Evolutionary conservation across 352 stramenopile species (phyloP).

Genomic region (Globisporangium uncinulatum): DNA sequence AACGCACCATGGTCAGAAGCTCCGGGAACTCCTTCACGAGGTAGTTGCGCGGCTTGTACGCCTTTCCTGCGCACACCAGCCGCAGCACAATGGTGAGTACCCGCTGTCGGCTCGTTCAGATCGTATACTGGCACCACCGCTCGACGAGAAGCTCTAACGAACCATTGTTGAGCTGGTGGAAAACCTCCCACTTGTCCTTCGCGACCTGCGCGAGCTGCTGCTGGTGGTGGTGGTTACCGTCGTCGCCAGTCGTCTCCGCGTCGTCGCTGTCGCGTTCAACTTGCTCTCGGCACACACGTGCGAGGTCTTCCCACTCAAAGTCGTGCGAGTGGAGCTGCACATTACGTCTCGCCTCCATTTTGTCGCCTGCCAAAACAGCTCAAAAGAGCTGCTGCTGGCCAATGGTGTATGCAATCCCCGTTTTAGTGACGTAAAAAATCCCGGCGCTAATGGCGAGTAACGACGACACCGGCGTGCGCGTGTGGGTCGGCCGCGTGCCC

Average conservation of each 20-base stretch:
- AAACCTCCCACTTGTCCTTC: slow-evolving; percentile 70
- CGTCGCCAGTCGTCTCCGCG: background rate
- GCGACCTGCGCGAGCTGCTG: slow-evolving; percentile 41
- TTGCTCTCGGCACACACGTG: slow-evolving; percentile 29
- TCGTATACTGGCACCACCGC: background rate
- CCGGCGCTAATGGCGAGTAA: background rate
- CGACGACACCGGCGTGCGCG: slow-evolving; percentile 5
- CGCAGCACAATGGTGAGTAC: background rate
- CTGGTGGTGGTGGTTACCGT: background rate
- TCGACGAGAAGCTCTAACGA: background rate
- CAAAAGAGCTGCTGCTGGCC: background rate
- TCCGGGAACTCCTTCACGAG: slow-evolving; percentile 77
- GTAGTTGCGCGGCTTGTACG: slow-evolving; percentile 82
- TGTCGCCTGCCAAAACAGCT: background rate
- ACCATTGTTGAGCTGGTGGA: slow-evolving; percentile 78
- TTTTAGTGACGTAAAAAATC: background rate
- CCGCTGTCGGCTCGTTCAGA: background rate
- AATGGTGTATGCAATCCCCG: background rate
- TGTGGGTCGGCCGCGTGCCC: slow-evolving; percentile 55
- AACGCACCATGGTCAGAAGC: slow-evolving; percentile 29
- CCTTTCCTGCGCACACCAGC: slow-evolving; percentile 36
- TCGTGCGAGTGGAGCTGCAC: slow-evolving; percentile 73
- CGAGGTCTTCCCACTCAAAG: slow-evolving; percentile 74
- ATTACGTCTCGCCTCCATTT: slow-evolving; percentile 12
- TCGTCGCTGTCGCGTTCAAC: slow-evolving; percentile 4